Evolutionary conservation across 176 grass and related monocot species (phyloP).

Genomic region (Miscanthus lutarioriparius): DNA sequence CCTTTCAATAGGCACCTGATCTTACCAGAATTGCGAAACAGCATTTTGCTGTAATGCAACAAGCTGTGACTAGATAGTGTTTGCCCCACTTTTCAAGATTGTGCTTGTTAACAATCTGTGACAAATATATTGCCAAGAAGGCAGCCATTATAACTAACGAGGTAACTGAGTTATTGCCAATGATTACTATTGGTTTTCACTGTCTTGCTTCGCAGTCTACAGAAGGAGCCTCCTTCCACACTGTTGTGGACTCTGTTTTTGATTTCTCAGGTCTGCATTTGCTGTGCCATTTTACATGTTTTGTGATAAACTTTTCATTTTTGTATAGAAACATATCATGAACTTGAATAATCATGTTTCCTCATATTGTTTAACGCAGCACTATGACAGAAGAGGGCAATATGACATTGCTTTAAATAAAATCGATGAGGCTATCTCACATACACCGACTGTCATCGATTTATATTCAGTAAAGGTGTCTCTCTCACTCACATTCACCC

Average conservation of each 20-base stretch:
- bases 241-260: slow-evolving; percentile 90
- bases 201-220: slow-evolving; percentile 43
- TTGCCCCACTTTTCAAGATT: not conserved
- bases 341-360: slow-evolving; percentile 26
- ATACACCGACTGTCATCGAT: slow-evolving; percentile 97
- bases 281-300: slow-evolving; percentile 20
- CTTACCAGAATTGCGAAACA: slow-evolving; percentile 10
- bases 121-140: not conserved
- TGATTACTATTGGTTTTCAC: not conserved
- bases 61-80: slow-evolving; percentile 8
- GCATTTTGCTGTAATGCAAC: not conserved
- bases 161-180: not conserved
- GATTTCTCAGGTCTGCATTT: slow-evolving; percentile 87
- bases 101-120: not conserved
- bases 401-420: slow-evolving; percentile 78
- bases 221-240: slow-evolving; percentile 90
- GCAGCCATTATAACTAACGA: not conserved
- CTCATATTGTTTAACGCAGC: slow-evolving; percentile 58
- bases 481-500: not conserved
- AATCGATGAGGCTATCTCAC: slow-evolving; percentile 90
- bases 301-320: slow-evolving; percentile 3
- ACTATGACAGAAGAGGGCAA: slow-evolving; percentile 89
- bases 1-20: not conserved
- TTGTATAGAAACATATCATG: slow-evolving; percentile 17
- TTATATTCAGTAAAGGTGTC: slow-evolving; percentile 94